Evolutionary conservation across 2,329 filamentous ascomycete genomes (phyloP), one percentile per base, ranked within the genome.

Genomic region (Diplodia intermedia): DNA sequence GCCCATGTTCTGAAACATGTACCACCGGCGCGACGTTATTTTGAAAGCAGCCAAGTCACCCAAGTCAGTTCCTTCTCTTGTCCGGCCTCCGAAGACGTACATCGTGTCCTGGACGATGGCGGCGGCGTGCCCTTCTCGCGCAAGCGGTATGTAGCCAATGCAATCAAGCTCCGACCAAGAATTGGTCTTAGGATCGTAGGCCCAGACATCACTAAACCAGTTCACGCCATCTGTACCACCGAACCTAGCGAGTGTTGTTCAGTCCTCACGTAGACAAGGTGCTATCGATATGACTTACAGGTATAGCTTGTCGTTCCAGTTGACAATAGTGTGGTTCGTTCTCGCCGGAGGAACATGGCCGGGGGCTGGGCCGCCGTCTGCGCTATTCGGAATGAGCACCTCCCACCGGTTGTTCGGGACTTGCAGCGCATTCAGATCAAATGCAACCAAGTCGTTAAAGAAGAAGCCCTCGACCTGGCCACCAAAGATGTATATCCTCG

Each of bases 131-230:
- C 95, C 95, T 84, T 99, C 95, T 69, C 95, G 89, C 20, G 94
- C 90, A 1, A 93, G 90, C 1, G 96, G 95, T 69, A 99, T 98
- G 79, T 97, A 99, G 43, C 95, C 95, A 75, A 98, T 97, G 78
- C 95, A 99, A 75, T 98, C 94, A 67, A 97, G 85, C 77, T 96
- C 91, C 11, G 88, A 82, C 95, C 95, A 99, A 67, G 86, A 82
- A 78, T 97, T 97, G 55, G 87, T 82, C 67, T 89, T 85, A 8
- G 94, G 91, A 74, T 97, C 94, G 78, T 95, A 99, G 65, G 90
- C 92, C 95, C 95, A 99, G 57, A 99, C 95, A 77, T 99, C 95
- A 78, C 98, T 99, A 82, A 98, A 99, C 96, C 95, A 99, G 75
- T 92, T 89, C 67, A 94, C 88, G 50, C 95, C 95, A 77, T 99